Base-by-base conservation (phyloP, 495 filamentous ascomycete genomes). In the Lophiostoma macrostomum region DNA sequence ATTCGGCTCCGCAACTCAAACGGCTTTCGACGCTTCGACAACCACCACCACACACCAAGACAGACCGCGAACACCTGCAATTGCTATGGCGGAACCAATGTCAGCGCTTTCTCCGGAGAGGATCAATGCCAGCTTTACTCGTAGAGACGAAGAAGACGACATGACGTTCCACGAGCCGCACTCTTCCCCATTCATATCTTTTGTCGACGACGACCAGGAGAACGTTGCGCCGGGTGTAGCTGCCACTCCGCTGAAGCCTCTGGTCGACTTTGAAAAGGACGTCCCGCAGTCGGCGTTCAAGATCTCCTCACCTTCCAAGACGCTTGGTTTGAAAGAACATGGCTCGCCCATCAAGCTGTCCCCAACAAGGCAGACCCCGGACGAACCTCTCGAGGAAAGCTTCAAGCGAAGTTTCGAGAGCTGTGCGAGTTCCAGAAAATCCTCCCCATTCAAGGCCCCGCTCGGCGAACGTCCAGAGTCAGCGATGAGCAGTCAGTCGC, bases 121-220 rank as follows among this genome's bases (percentile, higher is more conserved):
- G 19, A 25, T 54, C 18, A 53, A 54, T n/a, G n/a, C n/a, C n/a
- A n/a, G n/a, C 16, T 49, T 44, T 8, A 51, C 41, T 30, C 11
- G 38, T 14, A 55, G 8, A 8, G 49, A 58, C 28, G 60, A 66
- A 19, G 61, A 61, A 36, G 8, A 22, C 16, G 59, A 60, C 16
- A 59, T 58, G 24, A 46, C 60, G 16, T 63, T 50, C 50, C 59
- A 67, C 46, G 64, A 64, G 13, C 66, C 68, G 12, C 64, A 64
- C 0, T 68, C 64, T 48, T 72, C 69, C 29, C 69, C 69, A 24
- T 72, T 72, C 48, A 43, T 69, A 5, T 57, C 50, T 8, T 35
- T 58, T 31, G 14, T 67, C 14, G 68, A 70, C 18, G 55, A 67
- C 28, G 66, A 63, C 50, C 51, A 63, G 30, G 58, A 63, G 34